These are phyloP conservation scores for Aspergillus sp. DNA, from an alignment of 2,329 filamentous ascomycete genomes.

Conservation along the genomic window DNA sequence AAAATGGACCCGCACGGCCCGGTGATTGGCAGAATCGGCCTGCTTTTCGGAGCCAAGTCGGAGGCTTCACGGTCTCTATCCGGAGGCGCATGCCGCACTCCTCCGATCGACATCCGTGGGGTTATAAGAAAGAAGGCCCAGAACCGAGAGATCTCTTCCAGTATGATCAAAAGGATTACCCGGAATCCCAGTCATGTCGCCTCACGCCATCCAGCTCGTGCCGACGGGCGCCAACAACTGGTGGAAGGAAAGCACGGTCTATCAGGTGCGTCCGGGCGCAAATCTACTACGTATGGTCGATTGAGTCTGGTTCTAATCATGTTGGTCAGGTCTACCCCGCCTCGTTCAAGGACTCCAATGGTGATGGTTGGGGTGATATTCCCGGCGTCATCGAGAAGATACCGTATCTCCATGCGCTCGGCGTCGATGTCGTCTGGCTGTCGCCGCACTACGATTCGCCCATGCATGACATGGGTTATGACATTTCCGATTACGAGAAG, in stretches of 20 bases:
- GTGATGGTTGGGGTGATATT: constrained; percentile 64
- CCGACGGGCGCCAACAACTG: constrained; percentile 26
- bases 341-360: constrained; percentile 53
- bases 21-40: not conserved
- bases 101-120: not conserved
- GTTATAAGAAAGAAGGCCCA: not conserved
- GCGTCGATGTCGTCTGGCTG: constrained; percentile 65
- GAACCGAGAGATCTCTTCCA: not conserved
- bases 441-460: constrained; percentile 66
- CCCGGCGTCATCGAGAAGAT: constrained; percentile 62
- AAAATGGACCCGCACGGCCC: not conserved
- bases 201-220: constrained; percentile 12
- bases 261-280: constrained; percentile 19
- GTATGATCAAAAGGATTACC: not conserved
- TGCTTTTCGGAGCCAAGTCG: constrained; percentile 2
- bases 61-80: constrained; percentile 13
- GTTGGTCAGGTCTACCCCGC: constrained; percentile 27
- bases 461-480: constrained; percentile 69
- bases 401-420: constrained; percentile 60
- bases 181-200: constrained; percentile 13
- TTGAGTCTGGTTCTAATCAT: not conserved
- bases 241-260: constrained; percentile 39
- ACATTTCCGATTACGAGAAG: constrained; percentile 64
- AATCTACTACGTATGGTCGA: not conserved
- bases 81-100: not conserved